Percentiles rank a stretch among this genome's conserved stretches.
Conservation (phyloP, 208 protist genomes). For the Eutreptiella sp. region DNA sequence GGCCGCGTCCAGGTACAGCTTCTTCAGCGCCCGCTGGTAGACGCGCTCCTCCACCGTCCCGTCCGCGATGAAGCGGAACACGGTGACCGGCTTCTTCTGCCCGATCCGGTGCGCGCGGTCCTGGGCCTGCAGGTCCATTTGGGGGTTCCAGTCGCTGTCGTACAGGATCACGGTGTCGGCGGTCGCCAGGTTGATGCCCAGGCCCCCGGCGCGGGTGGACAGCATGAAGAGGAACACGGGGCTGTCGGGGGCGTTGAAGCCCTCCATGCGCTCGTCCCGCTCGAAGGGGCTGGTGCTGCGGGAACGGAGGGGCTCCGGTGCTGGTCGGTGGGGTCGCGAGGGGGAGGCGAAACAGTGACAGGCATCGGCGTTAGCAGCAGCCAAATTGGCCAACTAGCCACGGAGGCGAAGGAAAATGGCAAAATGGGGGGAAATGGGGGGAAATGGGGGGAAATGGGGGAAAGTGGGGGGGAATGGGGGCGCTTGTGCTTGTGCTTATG, state of each 20-base stretch:
- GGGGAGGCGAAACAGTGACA: no score
- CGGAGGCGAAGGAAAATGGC: no score
- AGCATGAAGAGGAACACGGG: constrained; percentile 94
- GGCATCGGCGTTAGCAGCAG: no score
- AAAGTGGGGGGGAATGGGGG: no score
- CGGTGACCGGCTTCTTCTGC: constrained; percentile 89
- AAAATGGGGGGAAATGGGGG: no score
- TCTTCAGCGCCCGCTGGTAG: constrained; percentile 92
- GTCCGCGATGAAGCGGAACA: constrained; percentile 95
- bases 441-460: no score
- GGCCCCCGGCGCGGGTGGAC: constrained; percentile 93
- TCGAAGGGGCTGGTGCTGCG: constrained; percentile 70
- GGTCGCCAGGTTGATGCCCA: constrained; percentile 97
- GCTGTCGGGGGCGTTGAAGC: constrained; percentile 80
- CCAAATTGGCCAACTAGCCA: no score
- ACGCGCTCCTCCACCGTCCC: constrained; percentile 96
- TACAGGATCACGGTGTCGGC: constrained; percentile 97
- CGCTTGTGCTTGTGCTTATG: no score
- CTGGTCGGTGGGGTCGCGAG: no score
- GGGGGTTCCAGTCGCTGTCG: constrained; percentile 98
- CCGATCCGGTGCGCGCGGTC: constrained; percentile 97
- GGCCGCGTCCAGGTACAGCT: constrained; percentile 94
- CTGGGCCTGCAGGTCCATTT: constrained; percentile 97
- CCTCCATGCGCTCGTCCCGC: constrained; percentile 82
- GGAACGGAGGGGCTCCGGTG: no score